Percentiles rank a stretch among this genome's conserved stretches.
phyloP scores from a whole-genome alignment of 768 basidiomycete species.

The Pisolithus microcarpus region DNA sequence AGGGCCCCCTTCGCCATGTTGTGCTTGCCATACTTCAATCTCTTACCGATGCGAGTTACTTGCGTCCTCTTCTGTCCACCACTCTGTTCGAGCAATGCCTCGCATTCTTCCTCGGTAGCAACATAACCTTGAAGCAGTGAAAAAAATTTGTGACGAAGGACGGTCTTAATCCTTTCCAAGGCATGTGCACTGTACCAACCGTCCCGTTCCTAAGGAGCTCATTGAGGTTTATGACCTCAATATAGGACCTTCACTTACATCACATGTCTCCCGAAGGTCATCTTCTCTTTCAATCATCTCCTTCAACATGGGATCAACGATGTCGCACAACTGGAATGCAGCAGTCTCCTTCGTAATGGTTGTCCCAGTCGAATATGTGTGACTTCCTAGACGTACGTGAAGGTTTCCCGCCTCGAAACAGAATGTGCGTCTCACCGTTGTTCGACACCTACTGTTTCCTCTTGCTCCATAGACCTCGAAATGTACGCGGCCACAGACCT shows the following conservation, averaged over 20 bases:
- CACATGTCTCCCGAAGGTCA: constrained; percentile 61
- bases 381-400: constrained; percentile 42
- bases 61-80: constrained; percentile 23
- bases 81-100: constrained; percentile 45
- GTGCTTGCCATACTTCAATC: constrained; percentile 62
- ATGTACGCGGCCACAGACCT: constrained; percentile 20
- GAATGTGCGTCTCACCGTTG: constrained; percentile 20
- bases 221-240: background rate
- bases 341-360: constrained; percentile 78
- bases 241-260: constrained; percentile 43
- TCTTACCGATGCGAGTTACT: constrained; percentile 38
- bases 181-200: constrained; percentile 82
- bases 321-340: constrained; percentile 92
- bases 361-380: constrained; percentile 86
- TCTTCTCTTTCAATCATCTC: constrained; percentile 71
- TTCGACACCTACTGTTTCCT: constrained; percentile 25
- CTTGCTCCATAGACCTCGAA: constrained; percentile 26
- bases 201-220: constrained; percentile 55
- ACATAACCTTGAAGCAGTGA: constrained; percentile 64
- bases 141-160: constrained; percentile 83
- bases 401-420: background rate
- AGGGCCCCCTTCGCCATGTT: constrained; percentile 87
- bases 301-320: constrained; percentile 77
- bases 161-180: constrained; percentile 75
- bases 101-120: constrained; percentile 69